Evolutionary conservation across 2,329 filamentous ascomycete genomes (phyloP).

Genomic region (Parasarocladium wereldwijsianum): DNA sequence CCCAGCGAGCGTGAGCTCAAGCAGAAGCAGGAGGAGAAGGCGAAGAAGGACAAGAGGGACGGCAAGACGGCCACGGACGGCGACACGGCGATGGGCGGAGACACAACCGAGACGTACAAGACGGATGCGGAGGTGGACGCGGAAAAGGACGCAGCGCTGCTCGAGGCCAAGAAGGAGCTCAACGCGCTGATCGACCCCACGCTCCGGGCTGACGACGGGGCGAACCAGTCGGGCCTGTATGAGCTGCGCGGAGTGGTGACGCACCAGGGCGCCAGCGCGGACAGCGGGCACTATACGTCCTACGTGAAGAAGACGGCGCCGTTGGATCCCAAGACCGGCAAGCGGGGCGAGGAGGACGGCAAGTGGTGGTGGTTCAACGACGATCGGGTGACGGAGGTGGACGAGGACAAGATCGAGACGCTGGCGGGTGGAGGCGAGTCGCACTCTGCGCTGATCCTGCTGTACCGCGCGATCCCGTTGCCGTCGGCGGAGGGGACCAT

Average conservation of each 20-base stretch:
- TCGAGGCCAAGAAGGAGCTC: conserved; percentile 78
- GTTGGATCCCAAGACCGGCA: conserved; percentile 61
- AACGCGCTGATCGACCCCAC: conserved; percentile 61
- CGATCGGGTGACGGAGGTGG: conserved; percentile 88
- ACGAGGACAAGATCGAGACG: conserved; percentile 77
- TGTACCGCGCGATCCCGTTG: conserved; percentile 63
- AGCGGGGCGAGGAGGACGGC: conserved; percentile 62
- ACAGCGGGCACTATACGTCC: conserved; percentile 95
- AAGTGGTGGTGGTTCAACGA: conserved; percentile 99
- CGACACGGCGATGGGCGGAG: conserved; percentile 55
- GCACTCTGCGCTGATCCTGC: conserved; percentile 66
- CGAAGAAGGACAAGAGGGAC: conserved; percentile 32
- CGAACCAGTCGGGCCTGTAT: conserved; percentile 90
- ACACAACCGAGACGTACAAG: conserved; percentile 52
- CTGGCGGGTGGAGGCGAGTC: conserved; percentile 81
- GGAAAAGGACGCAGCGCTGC: conserved; percentile 61
- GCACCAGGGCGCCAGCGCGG: conserved; percentile 90
- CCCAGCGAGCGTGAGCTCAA: conserved; percentile 36
- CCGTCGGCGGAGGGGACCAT: conserved; percentile 37
- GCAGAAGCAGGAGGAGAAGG: conserved; percentile 31
- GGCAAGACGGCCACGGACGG: conserved; percentile 28
- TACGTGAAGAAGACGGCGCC: conserved; percentile 85
- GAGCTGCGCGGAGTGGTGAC: conserved; percentile 90
- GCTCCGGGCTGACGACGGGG: conserved; percentile 61
- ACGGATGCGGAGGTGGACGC: conserved; percentile 87